Percentiles rank a stretch among this genome's conserved stretches.
These are phyloP conservation scores for Somion occarium DNA, from an alignment of 1,284 basidiomycete species.

Conservation along the genomic window DNA sequence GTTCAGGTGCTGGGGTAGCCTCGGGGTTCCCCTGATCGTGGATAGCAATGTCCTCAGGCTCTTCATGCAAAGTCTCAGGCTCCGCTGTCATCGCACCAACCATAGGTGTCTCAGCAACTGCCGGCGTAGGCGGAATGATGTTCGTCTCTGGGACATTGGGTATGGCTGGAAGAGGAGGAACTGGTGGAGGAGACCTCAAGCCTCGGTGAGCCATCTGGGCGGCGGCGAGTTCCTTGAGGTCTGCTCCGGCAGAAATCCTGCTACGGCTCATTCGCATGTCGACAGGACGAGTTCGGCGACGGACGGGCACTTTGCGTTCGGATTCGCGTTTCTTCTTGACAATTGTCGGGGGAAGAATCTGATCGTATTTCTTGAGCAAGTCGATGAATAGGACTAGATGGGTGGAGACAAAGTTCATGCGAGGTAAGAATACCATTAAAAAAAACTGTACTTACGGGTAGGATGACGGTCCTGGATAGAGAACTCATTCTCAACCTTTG, in stretches of 20 bases:
- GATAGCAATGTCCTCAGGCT: constrained; percentile 7
- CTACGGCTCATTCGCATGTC: constrained; percentile 82
- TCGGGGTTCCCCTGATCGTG: constrained; percentile 7
- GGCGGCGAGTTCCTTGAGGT: constrained; percentile 49
- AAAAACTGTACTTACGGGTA: constrained; percentile 43
- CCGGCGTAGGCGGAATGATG: constrained; percentile 6
- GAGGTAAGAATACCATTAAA: not conserved
- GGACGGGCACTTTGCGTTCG: constrained; percentile 72
- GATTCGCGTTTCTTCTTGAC: constrained; percentile 82
- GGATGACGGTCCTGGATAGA: constrained; percentile 86
- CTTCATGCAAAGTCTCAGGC: constrained; percentile 9
- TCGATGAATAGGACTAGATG: constrained; percentile 79
- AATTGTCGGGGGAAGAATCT: constrained; percentile 78
- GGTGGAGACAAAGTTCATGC: too few relatives aligned
- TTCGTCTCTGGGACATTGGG: constrained; percentile 6
- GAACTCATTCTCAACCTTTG: constrained; percentile 75
- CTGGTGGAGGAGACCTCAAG: constrained; percentile 18
- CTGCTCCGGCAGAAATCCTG: constrained; percentile 37
- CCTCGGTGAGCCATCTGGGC: constrained; percentile 40
- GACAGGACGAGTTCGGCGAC: constrained; percentile 85
- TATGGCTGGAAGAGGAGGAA: constrained; percentile 13
- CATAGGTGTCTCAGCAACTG: constrained; percentile 4
- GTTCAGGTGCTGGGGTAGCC: constrained; percentile 8
- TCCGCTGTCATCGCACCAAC: constrained; percentile 11
- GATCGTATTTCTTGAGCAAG: constrained; percentile 72